These are phyloP conservation scores for Schrenkiella parvula DNA, from an alignment of 345 rosid species.

Conservation along the genomic window DNA sequence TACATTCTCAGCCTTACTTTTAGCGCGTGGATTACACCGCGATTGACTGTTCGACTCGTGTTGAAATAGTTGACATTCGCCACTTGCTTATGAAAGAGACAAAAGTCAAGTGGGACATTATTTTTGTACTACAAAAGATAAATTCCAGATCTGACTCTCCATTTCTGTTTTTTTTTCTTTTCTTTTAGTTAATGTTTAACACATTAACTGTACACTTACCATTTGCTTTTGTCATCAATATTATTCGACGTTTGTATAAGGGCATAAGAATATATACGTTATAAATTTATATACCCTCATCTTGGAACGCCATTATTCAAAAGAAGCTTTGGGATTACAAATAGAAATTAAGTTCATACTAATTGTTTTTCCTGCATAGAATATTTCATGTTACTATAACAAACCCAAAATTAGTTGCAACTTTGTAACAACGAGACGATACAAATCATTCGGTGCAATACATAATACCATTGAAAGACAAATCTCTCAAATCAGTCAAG, in stretches of 20 bases:
- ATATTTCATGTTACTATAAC: not conserved
- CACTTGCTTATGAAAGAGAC: constrained; percentile 10
- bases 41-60: not conserved
- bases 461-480: not conserved
- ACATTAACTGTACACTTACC: no score
- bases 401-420: not conserved
- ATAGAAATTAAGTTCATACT: not conserved
- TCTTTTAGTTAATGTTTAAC: not conserved
- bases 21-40: not conserved
- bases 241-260: not conserved
- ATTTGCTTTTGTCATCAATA: not conserved
- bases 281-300: not conserved
- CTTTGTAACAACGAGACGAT: not conserved
- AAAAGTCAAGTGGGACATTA: constrained; percentile 9
- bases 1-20: not conserved
- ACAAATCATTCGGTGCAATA: not conserved
- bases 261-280: not conserved
- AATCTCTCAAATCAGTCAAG: not conserved
- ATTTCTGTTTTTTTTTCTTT: not conserved
- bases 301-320: not conserved
- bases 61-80: constrained; percentile 6
- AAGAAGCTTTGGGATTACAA: not conserved
- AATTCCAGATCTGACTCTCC: constrained; percentile 5
- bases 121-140: not conserved
- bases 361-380: no score